Percentiles rank a stretch among this genome's conserved stretches.
These are phyloP conservation scores for Leishmania lainsoni DNA, from an alignment of 208 protist genomes.

Conservation along the genomic window DNA sequence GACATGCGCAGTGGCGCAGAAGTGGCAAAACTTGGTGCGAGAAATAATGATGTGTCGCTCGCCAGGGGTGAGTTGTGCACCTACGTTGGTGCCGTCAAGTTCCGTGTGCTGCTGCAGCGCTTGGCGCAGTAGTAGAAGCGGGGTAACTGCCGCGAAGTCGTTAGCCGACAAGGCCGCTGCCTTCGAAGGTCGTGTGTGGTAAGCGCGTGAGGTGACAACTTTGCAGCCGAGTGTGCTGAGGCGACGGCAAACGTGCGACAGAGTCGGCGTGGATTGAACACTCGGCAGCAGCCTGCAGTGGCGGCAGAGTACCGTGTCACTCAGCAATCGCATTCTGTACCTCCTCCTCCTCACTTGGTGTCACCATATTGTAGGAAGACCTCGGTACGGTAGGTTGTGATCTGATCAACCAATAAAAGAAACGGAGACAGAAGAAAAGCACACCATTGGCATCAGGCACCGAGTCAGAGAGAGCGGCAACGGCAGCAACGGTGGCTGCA, in stretches of 20 bases:
- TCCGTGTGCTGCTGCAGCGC: conserved; percentile 55
- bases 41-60: conserved; percentile 54
- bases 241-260: background rate
- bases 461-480: background rate
- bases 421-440: background rate
- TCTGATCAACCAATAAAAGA: background rate
- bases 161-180: conserved; percentile 3
- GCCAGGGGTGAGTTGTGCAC: conserved; percentile 7
- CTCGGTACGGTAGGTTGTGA: background rate
- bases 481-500: background rate
- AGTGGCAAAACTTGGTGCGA: conserved; percentile 47
- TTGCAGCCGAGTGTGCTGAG: background rate
- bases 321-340: background rate
- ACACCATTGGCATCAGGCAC: background rate
- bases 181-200: background rate
- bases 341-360: background rate
- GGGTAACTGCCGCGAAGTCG: conserved; percentile 46
- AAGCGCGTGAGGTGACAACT: background rate
- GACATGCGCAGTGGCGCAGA: conserved; percentile 64
- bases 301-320: background rate
- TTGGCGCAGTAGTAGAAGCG: conserved; percentile 61
- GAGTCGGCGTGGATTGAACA: background rate
- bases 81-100: conserved; percentile 27
- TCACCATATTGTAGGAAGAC: background rate
- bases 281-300: background rate